phyloP scores from a whole-genome alignment of 1,284 basidiomycete genomes.

The Boletus sp. region DNA sequence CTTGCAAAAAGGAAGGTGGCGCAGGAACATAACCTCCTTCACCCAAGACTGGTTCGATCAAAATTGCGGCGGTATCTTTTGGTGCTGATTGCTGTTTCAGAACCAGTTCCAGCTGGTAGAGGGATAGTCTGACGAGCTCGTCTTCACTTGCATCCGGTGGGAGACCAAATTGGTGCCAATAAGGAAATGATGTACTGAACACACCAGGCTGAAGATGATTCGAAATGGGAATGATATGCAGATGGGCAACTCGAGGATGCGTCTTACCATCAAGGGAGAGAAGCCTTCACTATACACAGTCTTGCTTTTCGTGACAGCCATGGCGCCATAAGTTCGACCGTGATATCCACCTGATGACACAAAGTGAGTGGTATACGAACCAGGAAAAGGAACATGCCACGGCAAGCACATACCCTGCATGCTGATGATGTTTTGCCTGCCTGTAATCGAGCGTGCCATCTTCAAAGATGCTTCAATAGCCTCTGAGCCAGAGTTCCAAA shows the following conservation, averaged over 20 bases:
- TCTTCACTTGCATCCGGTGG: conserved; percentile 64
- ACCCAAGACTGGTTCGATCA: conserved; percentile 92
- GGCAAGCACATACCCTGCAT: conserved; percentile 69
- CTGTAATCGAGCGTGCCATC: conserved; percentile 77
- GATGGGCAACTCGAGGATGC: not conserved
- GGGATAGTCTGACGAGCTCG: conserved; percentile 68
- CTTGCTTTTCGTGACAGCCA: conserved; percentile 90
- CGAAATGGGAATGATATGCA: not conserved
- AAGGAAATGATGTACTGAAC: conserved; percentile 85
- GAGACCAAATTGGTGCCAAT: conserved; percentile 87
- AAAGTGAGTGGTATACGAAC: conserved; percentile 10
- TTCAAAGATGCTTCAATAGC: conserved; percentile 86
- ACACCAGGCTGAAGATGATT: conserved; percentile 69
- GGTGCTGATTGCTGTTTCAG: conserved; percentile 86
- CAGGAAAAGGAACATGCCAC: not conserved
- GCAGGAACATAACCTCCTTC: conserved; percentile 96
- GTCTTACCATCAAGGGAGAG: conserved; percentile 78
- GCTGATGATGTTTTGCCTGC: conserved; percentile 84
- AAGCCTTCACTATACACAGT: conserved; percentile 85
- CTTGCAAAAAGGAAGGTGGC: conserved; percentile 78
- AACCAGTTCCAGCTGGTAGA: conserved; percentile 85
- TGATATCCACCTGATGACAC: conserved; percentile 70
- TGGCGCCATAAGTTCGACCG: conserved; percentile 86
- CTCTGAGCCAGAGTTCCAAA: conserved; percentile 95
- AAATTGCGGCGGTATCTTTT: conserved; percentile 87